Conservation (phyloP, 2,329 filamentous ascomycete genomes). For the Xylariaceae sp. region DNA sequence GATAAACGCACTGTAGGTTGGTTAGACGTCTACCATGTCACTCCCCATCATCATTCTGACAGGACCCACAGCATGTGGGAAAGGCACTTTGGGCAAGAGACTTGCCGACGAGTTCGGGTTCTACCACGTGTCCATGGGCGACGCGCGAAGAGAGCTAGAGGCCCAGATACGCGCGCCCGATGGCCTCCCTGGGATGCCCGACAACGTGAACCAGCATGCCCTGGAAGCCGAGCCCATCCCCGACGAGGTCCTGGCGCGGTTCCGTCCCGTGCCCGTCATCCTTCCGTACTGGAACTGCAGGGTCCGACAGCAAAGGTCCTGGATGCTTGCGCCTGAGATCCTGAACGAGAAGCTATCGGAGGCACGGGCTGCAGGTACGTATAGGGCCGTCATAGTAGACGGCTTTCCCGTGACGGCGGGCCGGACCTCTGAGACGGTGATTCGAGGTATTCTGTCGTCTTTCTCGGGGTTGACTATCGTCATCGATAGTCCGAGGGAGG, state of each 20-base stretch:
- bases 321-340: background rate
- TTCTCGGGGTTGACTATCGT: constrained; percentile 6
- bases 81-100: constrained; percentile 5
- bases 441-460: background rate
- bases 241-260: background rate
- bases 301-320: background rate
- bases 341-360: constrained; percentile 1
- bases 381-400: constrained; percentile 5
- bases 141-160: background rate
- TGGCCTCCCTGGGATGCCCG: background rate
- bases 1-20: too few relatives aligned
- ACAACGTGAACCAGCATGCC: background rate
- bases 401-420: constrained; percentile 3
- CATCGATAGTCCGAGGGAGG: constrained; percentile 2
- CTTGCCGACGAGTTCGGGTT: constrained; percentile 9
- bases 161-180: background rate
- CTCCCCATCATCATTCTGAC: constrained; percentile 12
- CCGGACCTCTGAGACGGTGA: background rate
- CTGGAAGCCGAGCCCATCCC: background rate
- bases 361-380: background rate
- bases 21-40: constrained; percentile 6
- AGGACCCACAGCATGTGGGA: constrained; percentile 9
- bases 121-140: constrained; percentile 9
- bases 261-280: background rate
- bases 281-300: constrained; percentile 1